These are phyloP conservation scores for Bipolaris gigantea DNA, from an alignment of 2,329 filamentous ascomycete species.

Conservation along the genomic window DNA sequence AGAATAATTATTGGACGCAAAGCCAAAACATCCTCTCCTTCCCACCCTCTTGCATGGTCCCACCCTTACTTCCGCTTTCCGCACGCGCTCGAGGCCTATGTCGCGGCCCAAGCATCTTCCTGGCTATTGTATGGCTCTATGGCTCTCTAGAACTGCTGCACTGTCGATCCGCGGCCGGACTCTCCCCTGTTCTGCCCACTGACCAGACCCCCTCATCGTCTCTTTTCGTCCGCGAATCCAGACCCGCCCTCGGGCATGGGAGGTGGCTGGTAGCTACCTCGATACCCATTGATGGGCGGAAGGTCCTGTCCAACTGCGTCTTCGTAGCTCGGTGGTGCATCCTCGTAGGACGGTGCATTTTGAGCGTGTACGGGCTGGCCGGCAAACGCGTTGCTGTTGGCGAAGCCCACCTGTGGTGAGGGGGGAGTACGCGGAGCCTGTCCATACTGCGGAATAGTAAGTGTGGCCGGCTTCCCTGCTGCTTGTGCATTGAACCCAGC, in stretches of 20 bases:
- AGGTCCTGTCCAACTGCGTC: constrained; percentile 83
- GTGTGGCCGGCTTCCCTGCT: constrained; percentile 12
- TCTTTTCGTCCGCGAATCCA: constrained; percentile 44
- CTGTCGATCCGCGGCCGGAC: not conserved
- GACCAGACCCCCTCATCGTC: constrained; percentile 22
- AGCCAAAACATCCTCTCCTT: constrained; percentile 10
- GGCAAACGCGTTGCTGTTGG: constrained; percentile 21
- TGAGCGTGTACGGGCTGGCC: constrained; percentile 24
- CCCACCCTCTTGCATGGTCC: constrained; percentile 9
- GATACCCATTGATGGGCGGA: constrained; percentile 70
- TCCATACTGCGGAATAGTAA: constrained; percentile 19
- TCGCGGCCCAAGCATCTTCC: constrained; percentile 6
- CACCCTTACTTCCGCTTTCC: constrained; percentile 3
- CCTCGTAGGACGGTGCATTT: constrained; percentile 58
- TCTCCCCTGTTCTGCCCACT: not conserved
- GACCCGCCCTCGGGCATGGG: constrained; percentile 43
- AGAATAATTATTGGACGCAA: constrained; percentile 23
- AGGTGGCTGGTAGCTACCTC: constrained; percentile 64
- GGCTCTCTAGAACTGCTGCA: not conserved
- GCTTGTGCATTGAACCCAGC: constrained; percentile 54
- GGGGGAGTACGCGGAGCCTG: constrained; percentile 31
- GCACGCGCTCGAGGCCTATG: not conserved
- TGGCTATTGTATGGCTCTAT: constrained; percentile 4
- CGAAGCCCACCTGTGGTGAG: constrained; percentile 27
- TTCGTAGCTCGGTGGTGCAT: constrained; percentile 93